phyloP scores from a whole-genome alignment of 1,284 basidiomycete species.

The Naganishia cerealis region DNA sequence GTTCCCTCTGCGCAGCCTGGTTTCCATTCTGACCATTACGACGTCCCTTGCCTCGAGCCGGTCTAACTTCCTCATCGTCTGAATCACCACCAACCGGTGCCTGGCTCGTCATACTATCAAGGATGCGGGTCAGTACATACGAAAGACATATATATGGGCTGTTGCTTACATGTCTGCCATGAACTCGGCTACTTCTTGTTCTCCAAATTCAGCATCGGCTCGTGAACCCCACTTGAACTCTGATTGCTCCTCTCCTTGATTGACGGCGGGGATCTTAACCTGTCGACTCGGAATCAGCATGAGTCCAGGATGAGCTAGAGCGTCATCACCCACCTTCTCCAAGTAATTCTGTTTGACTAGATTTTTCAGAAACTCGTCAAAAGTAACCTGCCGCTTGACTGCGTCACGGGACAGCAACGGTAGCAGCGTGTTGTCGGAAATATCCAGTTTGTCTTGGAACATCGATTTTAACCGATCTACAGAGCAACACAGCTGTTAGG shows the following conservation, averaged over 20 bases:
- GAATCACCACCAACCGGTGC: conserved; percentile 13
- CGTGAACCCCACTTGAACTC: conserved; percentile 51
- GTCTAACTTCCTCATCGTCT: conserved; percentile 38
- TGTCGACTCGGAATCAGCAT: neutral
- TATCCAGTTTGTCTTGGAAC: conserved; percentile 26
- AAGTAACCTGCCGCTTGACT: conserved; percentile 42
- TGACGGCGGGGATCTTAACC: conserved; percentile 23
- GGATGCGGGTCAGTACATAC: neutral
- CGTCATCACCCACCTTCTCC: conserved; percentile 40
- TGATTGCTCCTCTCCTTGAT: conserved; percentile 29
- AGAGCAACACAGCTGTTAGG: neutral
- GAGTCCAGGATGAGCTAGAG: neutral
- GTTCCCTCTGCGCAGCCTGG: conserved; percentile 19
- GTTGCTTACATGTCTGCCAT: conserved; percentile 47
- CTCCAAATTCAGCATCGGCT: conserved; percentile 51
- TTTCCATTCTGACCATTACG: conserved; percentile 28
- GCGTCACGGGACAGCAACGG: conserved; percentile 22
- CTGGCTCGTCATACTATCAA: conserved; percentile 3
- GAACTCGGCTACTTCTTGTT: conserved; percentile 47
- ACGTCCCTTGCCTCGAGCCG: conserved; percentile 29
- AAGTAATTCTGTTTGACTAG: conserved; percentile 48
- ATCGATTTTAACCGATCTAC: conserved; percentile 16
- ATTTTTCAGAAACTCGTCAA: conserved; percentile 50
- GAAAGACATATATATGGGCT: neutral
- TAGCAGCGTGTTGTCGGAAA: conserved; percentile 13